A percentile compares a stretch with the other conserved stretches of the same genome.
These are phyloP conservation scores for Paramecium pentaurelia DNA, from an alignment of 73 alveolate species.

Conservation along the genomic window DNA sequence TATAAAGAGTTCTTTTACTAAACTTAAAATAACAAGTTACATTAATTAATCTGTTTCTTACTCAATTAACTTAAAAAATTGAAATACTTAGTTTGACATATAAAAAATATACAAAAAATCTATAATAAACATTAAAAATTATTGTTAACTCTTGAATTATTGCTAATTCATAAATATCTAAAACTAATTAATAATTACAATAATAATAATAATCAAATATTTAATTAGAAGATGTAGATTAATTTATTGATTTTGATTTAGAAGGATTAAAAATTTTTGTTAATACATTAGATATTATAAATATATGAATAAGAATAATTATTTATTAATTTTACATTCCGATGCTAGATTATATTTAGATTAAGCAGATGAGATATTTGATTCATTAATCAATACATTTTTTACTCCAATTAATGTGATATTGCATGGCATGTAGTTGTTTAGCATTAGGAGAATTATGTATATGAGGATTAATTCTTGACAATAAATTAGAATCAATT, in stretches of 20 bases:
- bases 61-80: conserved; percentile 75
- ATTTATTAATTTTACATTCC: too few species aligned
- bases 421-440: conserved; percentile 97
- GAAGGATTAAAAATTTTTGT: conserved; percentile 81
- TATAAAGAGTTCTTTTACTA: conserved; percentile 61
- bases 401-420: conserved; percentile 89
- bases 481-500: conserved; percentile 81
- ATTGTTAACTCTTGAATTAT: background rate
- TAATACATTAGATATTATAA: conserved; percentile 73
- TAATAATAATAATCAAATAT: conserved; percentile 61
- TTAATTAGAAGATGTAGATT: conserved; percentile 72
- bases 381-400: conserved; percentile 68
- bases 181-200: conserved; percentile 46
- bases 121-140: conserved; percentile 49
- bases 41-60: background rate
- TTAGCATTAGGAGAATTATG: conserved; percentile 96
- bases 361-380: conserved; percentile 93
- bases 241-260: conserved; percentile 74
- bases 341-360: conserved; percentile 77
- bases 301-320: background rate
- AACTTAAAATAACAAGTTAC: background rate
- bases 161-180: conserved; percentile 27
- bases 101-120: conserved; percentile 72
- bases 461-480: conserved; percentile 95
- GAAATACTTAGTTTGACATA: conserved; percentile 92